Evolutionary conservation across 1,139 yeast species (phyloP), one percentile per base, ranked within the genome.

Genomic region (Pneumocystis wakefieldiae): DNA sequence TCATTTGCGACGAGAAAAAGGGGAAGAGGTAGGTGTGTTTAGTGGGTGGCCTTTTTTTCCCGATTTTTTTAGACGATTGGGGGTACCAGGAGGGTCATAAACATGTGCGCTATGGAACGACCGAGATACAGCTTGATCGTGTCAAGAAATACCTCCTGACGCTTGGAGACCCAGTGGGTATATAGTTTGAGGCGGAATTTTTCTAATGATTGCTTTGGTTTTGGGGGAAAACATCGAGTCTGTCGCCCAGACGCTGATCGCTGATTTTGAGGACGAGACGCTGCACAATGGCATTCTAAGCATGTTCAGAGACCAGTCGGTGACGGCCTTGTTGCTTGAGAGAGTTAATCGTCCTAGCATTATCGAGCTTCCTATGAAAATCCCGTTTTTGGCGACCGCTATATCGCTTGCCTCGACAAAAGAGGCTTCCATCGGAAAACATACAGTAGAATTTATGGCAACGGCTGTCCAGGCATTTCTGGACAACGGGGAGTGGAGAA

Each of bases 321-420:
- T 1, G 32, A 24, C 4, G 2, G 1, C 6, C 24, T 36, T 6
- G 5, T 57, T 38, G 4, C 2, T 28, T 28, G 32, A 59, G 15
- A 41, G 57, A 48, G n/a, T 58, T 19, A 41, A 32, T 15, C 17
- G 29, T 3, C 37, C 38, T 28, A 65, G 67, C 28, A 60, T 87
- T 10, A 75, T 81, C 57, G 98, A 92, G 73, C 97, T 91, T 73
- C 97, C 97, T 0, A 96, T 91, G 69, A 92, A 91, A 72, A 81
- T 86, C 66, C 82, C 84, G 35, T 81, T 86, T 32, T 75, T 91
- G 66, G 81, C 89, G 39, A 83, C 85, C n/a, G 78, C 89, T 68
- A 76, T 91, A 12, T 79, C 85, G 69, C 78, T 85, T 42, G 84
- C 89, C 64, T 85, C 86, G 73, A 78, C 86, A 17, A 81, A 81